Percentiles rank a stretch among this genome's conserved stretches.
phyloP scores from a whole-genome alignment of 179 eudicot genomes.

The Carnegiea gigantea region DNA sequence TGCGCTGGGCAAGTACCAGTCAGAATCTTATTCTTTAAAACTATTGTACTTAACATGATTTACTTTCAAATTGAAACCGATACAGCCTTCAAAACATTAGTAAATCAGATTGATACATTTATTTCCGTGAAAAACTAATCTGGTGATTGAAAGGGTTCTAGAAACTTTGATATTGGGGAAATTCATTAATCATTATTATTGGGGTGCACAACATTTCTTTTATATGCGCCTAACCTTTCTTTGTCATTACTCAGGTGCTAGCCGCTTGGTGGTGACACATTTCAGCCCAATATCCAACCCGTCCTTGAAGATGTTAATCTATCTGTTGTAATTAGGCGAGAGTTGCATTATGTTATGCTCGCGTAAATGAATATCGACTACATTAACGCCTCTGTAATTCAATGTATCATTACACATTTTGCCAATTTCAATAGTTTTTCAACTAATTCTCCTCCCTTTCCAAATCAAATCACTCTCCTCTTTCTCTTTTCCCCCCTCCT shows the following conservation, averaged over 20 bases:
- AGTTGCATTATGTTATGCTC: background rate
- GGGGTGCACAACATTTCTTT: background rate
- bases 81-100: background rate
- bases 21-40: background rate
- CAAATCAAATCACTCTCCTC: too few relatives aligned
- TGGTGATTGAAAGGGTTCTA: background rate
- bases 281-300: background rate
- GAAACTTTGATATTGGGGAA: background rate
- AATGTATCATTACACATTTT: background rate
- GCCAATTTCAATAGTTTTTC: background rate
- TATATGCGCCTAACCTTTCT: background rate
- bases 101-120: background rate
- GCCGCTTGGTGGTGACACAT: background rate
- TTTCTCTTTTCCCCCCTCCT: too few relatives aligned
- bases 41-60: background rate
- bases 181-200: background rate
- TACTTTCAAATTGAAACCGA: background rate
- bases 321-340: background rate
- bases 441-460: background rate
- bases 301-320: background rate
- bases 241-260: background rate
- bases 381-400: background rate
- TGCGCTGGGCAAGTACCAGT: background rate
- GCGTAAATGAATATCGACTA: background rate
- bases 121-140: background rate